Evolutionary conservation across 2,329 filamentous ascomycete genomes (phyloP).

Genomic region (Diaporthe eres): DNA sequence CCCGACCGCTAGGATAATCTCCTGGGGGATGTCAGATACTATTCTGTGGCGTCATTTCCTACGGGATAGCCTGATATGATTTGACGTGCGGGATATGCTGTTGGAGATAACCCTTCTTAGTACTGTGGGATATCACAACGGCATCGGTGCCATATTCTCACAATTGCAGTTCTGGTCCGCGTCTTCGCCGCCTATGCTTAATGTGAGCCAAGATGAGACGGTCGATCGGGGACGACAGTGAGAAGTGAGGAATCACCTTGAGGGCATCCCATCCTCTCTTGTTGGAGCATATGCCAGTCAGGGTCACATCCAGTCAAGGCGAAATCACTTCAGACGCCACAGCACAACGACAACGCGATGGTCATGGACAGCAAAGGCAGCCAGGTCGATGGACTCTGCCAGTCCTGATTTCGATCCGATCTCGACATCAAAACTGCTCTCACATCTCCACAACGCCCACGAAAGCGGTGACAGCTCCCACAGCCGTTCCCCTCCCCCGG

Average conservation of each 20-base stretch:
- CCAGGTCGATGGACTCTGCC: neutral
- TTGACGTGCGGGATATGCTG: neutral
- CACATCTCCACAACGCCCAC: neutral
- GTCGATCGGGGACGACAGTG: neutral
- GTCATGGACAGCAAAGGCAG: neutral
- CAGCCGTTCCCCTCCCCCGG: neutral
- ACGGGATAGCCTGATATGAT: neutral
- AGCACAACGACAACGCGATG: neutral
- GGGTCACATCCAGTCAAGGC: neutral
- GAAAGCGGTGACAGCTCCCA: neutral
- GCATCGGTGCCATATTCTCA: neutral
- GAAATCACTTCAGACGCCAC: neutral
- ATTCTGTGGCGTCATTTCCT: neutral
- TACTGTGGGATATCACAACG: neutral
- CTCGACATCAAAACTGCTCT: neutral
- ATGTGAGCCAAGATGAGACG: neutral
- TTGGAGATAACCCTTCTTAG: neutral
- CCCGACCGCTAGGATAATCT: neutral
- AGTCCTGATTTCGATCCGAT: neutral
- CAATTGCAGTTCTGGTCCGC: neutral
- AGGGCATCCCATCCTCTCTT: neutral
- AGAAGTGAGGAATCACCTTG: slow-evolving; percentile 6
- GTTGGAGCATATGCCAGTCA: neutral
- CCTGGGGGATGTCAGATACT: neutral
- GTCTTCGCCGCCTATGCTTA: too few relatives aligned